Evolutionary conservation across 352 stramenopile species (phyloP).

Genomic region (Phytophthora hybrid): DNA sequence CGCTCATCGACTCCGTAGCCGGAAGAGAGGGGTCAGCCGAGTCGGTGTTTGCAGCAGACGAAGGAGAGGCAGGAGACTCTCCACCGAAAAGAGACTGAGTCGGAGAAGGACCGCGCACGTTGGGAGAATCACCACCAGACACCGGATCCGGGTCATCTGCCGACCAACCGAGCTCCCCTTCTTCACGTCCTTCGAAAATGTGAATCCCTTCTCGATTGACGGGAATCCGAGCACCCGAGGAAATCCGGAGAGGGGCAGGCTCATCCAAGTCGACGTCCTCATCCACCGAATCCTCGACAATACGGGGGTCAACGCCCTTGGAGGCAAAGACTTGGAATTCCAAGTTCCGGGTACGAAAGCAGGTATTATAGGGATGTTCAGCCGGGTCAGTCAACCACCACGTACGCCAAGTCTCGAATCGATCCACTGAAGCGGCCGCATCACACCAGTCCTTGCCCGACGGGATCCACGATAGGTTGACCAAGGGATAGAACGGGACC

Average conservation of each 20-base stretch:
- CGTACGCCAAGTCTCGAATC: background rate
- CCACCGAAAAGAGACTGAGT: too few relatives aligned
- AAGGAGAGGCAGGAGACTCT: background rate
- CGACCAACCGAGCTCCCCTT: background rate
- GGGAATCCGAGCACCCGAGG: background rate
- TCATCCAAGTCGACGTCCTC: background rate
- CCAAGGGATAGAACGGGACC: background rate
- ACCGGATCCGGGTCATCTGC: too few relatives aligned
- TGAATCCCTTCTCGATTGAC: background rate
- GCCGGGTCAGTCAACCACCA: background rate
- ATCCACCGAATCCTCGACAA: background rate
- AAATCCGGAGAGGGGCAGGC: background rate
- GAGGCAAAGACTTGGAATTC: background rate
- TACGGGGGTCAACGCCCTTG: background rate
- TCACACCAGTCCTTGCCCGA: background rate
- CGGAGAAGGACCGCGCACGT: too few relatives aligned
- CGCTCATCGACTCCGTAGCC: too few relatives aligned
- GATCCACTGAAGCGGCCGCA: background rate
- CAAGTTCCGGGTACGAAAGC: background rate
- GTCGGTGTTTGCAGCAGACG: background rate
- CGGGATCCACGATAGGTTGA: background rate
- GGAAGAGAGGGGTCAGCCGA: too few relatives aligned
- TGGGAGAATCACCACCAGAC: too few relatives aligned
- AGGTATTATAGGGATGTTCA: background rate
- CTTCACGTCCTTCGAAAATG: background rate